Base-by-base conservation (phyloP, 2,329 filamentous ascomycete genomes). In the Ophiostoma piceae region DNA sequence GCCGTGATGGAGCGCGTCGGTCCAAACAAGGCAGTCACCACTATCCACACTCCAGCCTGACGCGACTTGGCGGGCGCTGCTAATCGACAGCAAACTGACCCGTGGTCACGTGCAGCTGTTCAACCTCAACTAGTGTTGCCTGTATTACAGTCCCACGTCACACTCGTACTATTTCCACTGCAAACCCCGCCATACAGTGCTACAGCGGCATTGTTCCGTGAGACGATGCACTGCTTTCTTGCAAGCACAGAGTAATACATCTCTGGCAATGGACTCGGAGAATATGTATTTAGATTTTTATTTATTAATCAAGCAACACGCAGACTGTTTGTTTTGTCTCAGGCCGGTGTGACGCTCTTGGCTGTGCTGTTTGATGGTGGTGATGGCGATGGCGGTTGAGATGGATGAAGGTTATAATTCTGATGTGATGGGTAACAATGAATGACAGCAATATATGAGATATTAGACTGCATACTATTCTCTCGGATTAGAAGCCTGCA, bases 101-200 rank as follows among this genome's bases (percentile, higher is more conserved):
- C 68, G 66, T 62, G 29, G 68, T 69, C 68, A 71, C 68, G 68
- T 69, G 66, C 12, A 22, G 2, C 1, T 35, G 35, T 35, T 8
- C 16, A 29, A 14, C 9, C 26, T 35, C 35, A 16, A 35, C 57
- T 62, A 62, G 14, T 16, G 35, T 41, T 65, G 35, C 62, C 60
- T 65, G 62, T 65, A 9, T 35, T 65, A 39, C 8, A 35, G 39
- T 39, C 43, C 16, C 16, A 41, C 39, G 39, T 41, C 39, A 41
- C 39, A 41, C 39, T 41, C 39, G 39, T 41, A 39, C 4, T 65
- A 14, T 39, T 22, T 22, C n/a, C 9, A 65, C 35, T n/a, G 35
- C 35, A 2, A 65, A 65, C 62, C 62, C 62, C 62, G 62, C 62
- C 35, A 65, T 12, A 65, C 35, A 39, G 35, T 39, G 32, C 35